Base-by-base conservation (phyloP, 2,329 filamentous ascomycete genomes). In the Talaromyces pinophilus region DNA sequence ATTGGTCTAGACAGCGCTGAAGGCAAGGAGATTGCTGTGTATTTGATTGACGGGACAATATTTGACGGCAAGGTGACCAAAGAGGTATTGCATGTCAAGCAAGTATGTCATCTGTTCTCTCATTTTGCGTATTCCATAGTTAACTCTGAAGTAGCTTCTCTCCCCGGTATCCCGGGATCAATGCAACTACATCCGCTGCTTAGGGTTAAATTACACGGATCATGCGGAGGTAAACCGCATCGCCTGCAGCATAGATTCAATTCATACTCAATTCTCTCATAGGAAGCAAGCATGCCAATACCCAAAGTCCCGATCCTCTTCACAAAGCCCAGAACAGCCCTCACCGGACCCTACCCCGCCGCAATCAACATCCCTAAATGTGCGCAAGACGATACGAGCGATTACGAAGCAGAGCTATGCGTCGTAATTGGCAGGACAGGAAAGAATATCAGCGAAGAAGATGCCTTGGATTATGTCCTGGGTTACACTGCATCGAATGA, bases 391-490 rank as follows among this genome's bases (percentile, higher is more conserved):
- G 75, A 67, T 0, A 84, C 80, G 0, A 69, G 55, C 4, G 62
- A 64, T 22, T 64, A 64, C 19, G 62, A 64, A 68, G 85, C 84
- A 11, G 85, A 87, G 67, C 79, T 87, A 50, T 84, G 83, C 0
- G 82, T 87, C 1, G 84, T 87, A 19, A 75, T 87, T 19, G 84
- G 84, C 1, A 84, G 82, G 64, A 30, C 77, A 0, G 85, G 83
- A 0, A 82, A 79, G 57, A 75, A 75, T 1, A 78, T 87, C 44
- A 52, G 67, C 0, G 79, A 83, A 59, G 68, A 74, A 1, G 74
- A 84, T 67, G 85, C 85, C 0, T 77, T 80, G 77, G 75, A 82
- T 15, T 72, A 86, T 70, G 82, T 87, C 1, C 86, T 84, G 83
- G 85, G 85, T 0, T 87, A 82, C 67, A 86, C 84, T 0, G 52